A percentile compares a stretch with the other conserved stretches of the same genome.
Evolutionary conservation across 305 asterid species (phyloP).

Genomic region (Withania somnifera): DNA sequence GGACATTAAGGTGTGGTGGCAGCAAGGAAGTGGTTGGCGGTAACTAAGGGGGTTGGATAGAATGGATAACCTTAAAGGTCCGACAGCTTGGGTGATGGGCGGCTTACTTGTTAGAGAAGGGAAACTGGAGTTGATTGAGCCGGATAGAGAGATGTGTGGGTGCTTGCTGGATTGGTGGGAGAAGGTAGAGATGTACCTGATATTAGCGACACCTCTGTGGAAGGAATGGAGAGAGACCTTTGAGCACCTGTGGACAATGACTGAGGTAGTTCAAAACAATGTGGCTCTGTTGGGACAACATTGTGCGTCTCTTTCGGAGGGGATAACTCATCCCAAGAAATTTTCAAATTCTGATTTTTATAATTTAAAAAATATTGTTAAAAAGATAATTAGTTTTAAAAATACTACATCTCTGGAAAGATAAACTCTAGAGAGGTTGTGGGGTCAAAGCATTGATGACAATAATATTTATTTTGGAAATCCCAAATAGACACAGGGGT

Average conservation of each 20-base stretch:
- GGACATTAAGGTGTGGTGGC: neutral
- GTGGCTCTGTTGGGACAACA: neutral
- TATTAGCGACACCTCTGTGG: no score
- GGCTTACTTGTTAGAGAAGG: neutral
- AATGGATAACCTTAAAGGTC: neutral
- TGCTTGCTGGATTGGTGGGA: neutral
- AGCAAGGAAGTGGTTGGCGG: neutral
- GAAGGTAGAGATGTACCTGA: neutral
- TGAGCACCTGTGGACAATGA: neutral
- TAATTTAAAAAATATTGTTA: no score
- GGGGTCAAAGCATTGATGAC: neutral
- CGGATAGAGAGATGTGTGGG: neutral
- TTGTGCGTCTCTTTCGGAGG: neutral
- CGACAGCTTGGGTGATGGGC: neutral
- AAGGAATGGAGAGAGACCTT: neutral
- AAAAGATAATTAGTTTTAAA: no score
- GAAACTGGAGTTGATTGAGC: neutral
- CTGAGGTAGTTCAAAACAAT: neutral
- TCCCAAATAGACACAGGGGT: neutral
- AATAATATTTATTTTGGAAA: neutral
- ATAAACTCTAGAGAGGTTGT: neutral
- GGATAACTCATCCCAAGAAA: neutral
- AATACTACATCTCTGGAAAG: neutral
- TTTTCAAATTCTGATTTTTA: neutral
- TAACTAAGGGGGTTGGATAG: neutral